phyloP scores from a whole-genome alignment of 345 rosid genomes.

The Rubroshorea leprosula region DNA sequence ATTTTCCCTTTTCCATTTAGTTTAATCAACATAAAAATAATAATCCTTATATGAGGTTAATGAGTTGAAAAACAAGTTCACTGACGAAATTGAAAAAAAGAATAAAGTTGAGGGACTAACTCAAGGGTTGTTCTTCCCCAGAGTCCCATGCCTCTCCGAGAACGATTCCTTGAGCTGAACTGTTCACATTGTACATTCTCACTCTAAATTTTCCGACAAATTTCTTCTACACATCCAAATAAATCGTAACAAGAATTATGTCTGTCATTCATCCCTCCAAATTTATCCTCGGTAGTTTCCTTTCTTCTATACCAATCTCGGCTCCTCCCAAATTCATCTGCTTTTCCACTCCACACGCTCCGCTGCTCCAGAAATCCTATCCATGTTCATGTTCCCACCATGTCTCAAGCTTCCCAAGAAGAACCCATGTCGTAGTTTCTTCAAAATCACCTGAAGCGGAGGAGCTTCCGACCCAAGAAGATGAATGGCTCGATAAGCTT shows the following conservation, averaged over 20 bases:
- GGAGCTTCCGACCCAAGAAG: constrained; percentile 48
- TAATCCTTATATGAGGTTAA: too few species aligned
- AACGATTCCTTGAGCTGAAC: too few species aligned
- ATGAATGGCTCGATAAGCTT: constrained; percentile 79
- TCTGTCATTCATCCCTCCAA: constrained; percentile 31
- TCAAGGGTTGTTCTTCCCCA: too few species aligned
- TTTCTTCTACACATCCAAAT: background rate
- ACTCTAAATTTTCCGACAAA: background rate
- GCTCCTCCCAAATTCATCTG: constrained; percentile 17
- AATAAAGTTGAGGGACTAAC: too few species aligned
- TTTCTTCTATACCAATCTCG: constrained; percentile 5
- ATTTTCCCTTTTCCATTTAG: too few species aligned
- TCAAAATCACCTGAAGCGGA: constrained; percentile 61
- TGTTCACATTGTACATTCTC: too few species aligned
- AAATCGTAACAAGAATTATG: constrained; percentile 23
- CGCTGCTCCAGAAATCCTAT: background rate
- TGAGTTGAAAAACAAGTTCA: too few species aligned
- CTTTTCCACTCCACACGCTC: constrained; percentile 16
- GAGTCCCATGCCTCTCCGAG: too few species aligned
- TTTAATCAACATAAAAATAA: too few species aligned
- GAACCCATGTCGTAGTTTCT: constrained; percentile 21
- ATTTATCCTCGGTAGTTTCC: constrained; percentile 10
- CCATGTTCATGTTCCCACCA: constrained; percentile 10
- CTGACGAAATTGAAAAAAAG: too few species aligned
- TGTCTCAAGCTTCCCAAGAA: constrained; percentile 17